Evolutionary conservation across 176 grass and related monocot genomes (phyloP).

Genomic region (Hordeum marinum): DNA sequence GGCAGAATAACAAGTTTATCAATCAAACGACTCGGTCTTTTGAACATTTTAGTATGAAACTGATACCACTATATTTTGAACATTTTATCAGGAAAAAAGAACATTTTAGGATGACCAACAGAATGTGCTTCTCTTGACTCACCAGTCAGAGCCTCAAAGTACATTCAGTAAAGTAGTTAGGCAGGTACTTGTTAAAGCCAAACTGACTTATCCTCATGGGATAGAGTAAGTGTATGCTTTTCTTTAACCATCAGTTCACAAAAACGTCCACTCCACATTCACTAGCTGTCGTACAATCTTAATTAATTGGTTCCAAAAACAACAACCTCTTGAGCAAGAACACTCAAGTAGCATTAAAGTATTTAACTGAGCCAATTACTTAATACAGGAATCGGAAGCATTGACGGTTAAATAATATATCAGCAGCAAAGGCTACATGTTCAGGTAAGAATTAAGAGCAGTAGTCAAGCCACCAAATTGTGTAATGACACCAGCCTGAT

Average conservation of each 20-base stretch:
- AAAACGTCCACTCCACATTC: neutral
- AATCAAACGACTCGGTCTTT: neutral
- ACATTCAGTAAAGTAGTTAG: slow-evolving; percentile 1
- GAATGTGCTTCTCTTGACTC: neutral
- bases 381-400: neutral
- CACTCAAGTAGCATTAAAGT: neutral
- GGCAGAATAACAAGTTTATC: neutral
- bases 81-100: neutral
- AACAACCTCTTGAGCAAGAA: neutral
- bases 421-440: neutral
- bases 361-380: neutral
- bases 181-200: neutral
- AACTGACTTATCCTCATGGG: neutral
- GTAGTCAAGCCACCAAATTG: neutral
- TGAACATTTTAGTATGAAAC: neutral
- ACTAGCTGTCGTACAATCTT: neutral
- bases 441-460: neutral
- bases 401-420: neutral
- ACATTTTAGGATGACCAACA: neutral
- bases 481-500: slow-evolving; percentile 4
- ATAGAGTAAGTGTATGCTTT: neutral
- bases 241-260: neutral
- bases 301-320: neutral
- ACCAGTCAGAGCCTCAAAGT: neutral
- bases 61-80: neutral